Base-by-base conservation (phyloP, 2,329 filamentous ascomycete species). In the Calycina herbarum region DNA sequence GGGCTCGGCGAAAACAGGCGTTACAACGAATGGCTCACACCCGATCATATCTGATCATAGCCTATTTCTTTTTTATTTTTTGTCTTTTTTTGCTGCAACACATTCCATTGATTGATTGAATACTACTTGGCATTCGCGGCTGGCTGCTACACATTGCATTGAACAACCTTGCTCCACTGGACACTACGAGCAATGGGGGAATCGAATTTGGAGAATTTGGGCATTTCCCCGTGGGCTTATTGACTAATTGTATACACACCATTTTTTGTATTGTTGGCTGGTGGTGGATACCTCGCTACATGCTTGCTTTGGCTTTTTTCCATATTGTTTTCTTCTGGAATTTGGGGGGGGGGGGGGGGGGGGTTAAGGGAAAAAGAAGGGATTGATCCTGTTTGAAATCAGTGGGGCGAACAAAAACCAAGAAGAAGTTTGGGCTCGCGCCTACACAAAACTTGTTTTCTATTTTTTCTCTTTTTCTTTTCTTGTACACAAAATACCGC, bases 1-100 rank as follows among this genome's bases (percentile, higher is more conserved):
- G 33, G 60, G 60, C 57, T 59, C 57, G 66, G 66, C 64, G 59
- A 65, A 65, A 48, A 60, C 48, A 62, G 66, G 64, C 62, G 64
- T 68, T 68, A 62, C 35, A 59, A 58, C 38, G 54, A 54, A 57
- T 40, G 59, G 59, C 63, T 45, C 35, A 40, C 33, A 54, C 35
- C 54, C 45, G 64, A 62, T 65, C 54, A 58, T 58, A 51, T 54
- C 35, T 58, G 29, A 31, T 59, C 40, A 58, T 56, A 35, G 29
- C 35, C n/a, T 65, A 40, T 62, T 59, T 56, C 48, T 45, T 45
- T 61, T 15, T 29, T 31, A 59, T 33, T 27, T 59, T 57, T 58
- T 57, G 17, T 20, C 40, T n/a, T 24, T 27, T 56, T 33, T 57
- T 58, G 29, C 29, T 20, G 27, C 35, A 15, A 57, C 61, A 51